Evolutionary conservation across 805 yeast species (phyloP).

Genomic region (Torulaspora maleeae): DNA sequence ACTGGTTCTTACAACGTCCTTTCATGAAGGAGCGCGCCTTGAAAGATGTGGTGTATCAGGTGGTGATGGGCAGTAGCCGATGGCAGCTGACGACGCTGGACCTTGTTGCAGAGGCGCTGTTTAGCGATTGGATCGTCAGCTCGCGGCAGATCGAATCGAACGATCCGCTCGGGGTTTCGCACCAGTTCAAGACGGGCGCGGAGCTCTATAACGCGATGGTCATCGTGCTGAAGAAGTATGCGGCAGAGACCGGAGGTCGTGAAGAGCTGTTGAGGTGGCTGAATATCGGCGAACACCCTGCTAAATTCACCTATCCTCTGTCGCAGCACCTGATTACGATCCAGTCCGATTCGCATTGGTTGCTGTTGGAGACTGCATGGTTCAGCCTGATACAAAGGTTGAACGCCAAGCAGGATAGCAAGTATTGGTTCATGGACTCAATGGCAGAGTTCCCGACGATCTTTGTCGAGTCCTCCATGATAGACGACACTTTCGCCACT

Average conservation of each 20-base stretch:
- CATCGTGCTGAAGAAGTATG: constrained; percentile 1
- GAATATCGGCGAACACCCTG: constrained; percentile 5
- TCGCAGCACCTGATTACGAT: constrained; percentile 3
- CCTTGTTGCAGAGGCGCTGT: constrained; percentile 13
- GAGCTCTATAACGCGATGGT: constrained; percentile 15
- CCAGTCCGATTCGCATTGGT: constrained; percentile 23
- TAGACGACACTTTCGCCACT: constrained; percentile 22
- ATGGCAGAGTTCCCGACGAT: constrained; percentile 8
- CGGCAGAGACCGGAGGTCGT: neutral
- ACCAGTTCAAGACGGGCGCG: constrained; percentile 12
- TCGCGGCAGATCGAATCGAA: neutral
- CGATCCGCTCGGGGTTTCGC: neutral
- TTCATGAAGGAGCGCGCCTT: neutral
- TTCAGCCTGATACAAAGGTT: constrained; percentile 21
- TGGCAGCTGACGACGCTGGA: constrained; percentile 6
- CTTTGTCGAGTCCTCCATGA: constrained; percentile 13
- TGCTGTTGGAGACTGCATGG: constrained; percentile 27
- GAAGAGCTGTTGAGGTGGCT: neutral
- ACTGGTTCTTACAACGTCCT: constrained; percentile 4
- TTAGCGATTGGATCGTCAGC: constrained; percentile 14
- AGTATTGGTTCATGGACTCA: constrained; percentile 13
- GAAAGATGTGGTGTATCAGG: constrained; percentile 3
- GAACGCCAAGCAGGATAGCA: constrained; percentile 8
- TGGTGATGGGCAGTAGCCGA: constrained; percentile 1
- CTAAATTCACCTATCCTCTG: constrained; percentile 8